phyloP scores from a whole-genome alignment of 805 yeast species.

The Blastobotrys muscicola region DNA sequence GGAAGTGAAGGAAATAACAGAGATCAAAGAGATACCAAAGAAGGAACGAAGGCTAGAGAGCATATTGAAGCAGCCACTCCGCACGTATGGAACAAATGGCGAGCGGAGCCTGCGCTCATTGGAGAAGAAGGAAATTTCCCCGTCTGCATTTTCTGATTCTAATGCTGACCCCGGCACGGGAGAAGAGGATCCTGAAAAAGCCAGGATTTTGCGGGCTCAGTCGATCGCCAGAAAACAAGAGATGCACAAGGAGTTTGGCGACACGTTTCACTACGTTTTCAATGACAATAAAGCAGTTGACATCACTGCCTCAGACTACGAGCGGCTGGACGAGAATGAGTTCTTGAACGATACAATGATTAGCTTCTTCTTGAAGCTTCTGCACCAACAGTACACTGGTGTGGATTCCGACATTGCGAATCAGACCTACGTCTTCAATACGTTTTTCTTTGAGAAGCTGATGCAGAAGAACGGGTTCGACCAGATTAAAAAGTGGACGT shows the following conservation, averaged over 20 bases:
- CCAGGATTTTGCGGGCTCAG: neutral
- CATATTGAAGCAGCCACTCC: too few relatives aligned
- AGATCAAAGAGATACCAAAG: too few relatives aligned
- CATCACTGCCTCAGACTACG: conserved; percentile 62
- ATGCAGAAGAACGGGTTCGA: conserved; percentile 36
- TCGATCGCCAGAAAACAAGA: neutral
- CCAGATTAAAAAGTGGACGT: conserved; percentile 71
- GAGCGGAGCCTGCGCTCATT: too few relatives aligned
- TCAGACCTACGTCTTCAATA: conserved; percentile 50
- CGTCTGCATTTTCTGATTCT: too few relatives aligned
- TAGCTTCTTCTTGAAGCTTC: conserved; percentile 59
- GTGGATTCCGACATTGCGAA: conserved; percentile 20
- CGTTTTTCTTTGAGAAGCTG: conserved; percentile 72
- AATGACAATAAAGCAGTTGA: conserved; percentile 44
- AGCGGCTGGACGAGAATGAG: conserved; percentile 65
- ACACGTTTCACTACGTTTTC: conserved; percentile 26
- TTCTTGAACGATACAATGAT: conserved; percentile 88
- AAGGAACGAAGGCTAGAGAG: too few relatives aligned
- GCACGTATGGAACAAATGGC: too few relatives aligned
- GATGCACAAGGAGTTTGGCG: neutral
- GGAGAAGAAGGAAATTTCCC: too few relatives aligned
- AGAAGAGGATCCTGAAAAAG: too few relatives aligned
- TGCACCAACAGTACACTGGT: conserved; percentile 23
- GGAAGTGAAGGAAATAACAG: too few relatives aligned
- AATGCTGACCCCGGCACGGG: too few relatives aligned